These are phyloP conservation scores for Trichoderma hamatum DNA, from an alignment of 2,329 filamentous ascomycete genomes.

Conservation along the genomic window DNA sequence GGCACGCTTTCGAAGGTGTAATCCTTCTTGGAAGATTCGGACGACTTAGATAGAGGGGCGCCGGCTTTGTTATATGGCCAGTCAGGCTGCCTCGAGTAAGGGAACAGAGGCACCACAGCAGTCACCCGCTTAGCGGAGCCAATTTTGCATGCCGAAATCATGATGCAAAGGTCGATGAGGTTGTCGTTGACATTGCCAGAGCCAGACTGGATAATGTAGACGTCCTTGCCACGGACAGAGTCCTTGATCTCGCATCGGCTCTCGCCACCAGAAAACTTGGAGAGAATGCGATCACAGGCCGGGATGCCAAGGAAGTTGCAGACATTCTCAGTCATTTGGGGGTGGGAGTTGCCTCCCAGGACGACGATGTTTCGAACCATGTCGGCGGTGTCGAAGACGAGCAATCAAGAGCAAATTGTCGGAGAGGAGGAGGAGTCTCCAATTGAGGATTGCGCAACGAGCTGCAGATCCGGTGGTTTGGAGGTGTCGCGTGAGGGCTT, in stretches of 20 bases:
- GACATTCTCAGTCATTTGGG: constrained; percentile 80
- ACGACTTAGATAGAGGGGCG: constrained; percentile 77
- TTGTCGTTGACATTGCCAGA: constrained; percentile 94
- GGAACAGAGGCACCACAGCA: constrained; percentile 91
- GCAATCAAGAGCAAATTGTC: background rate
- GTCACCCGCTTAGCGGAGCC: constrained; percentile 92
- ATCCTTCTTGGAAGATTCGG: constrained; percentile 57
- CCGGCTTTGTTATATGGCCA: constrained; percentile 96
- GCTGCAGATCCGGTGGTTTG: constrained; percentile 8
- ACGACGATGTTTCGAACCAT: constrained; percentile 98
- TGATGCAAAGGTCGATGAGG: constrained; percentile 95
- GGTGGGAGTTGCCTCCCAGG: constrained; percentile 91
- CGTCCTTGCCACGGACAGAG: constrained; percentile 96
- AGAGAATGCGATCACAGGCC: constrained; percentile 79
- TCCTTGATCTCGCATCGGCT: constrained; percentile 95
- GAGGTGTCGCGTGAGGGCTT: constrained; percentile 27
- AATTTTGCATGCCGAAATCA: constrained; percentile 96
- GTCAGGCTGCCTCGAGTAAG: constrained; percentile 94
- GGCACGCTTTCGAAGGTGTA: constrained; percentile 94
- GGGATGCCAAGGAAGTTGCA: constrained; percentile 87
- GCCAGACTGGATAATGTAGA: constrained; percentile 96
- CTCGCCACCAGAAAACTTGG: constrained; percentile 94
- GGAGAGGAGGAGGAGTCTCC: background rate
- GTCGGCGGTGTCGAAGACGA: constrained; percentile 30
- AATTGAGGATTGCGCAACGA: background rate